Conservation (phyloP, 768 basidiomycete genomes). For the Mycena capillaripes region DNA sequence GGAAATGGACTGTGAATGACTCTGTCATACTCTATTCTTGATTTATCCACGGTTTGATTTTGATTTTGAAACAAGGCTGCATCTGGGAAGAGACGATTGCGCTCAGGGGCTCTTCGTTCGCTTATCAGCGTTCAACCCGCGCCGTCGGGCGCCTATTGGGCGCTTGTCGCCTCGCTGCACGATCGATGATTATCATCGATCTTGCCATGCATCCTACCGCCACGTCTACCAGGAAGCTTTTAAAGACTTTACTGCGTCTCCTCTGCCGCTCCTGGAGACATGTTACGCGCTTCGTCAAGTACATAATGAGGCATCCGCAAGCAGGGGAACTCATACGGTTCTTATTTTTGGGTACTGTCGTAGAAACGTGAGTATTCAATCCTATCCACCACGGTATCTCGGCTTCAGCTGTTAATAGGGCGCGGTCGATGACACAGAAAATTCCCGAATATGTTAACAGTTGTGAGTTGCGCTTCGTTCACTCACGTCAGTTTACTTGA, state of each 20-base stretch:
- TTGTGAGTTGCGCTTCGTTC: not conserved
- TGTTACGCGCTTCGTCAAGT: not conserved
- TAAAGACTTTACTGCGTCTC: slow-evolving; percentile 1
- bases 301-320: slow-evolving; percentile 16
- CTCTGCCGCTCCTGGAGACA: slow-evolving; percentile 1
- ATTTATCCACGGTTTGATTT: too few relatives aligned
- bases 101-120: too few relatives aligned
- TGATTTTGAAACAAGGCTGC: too few relatives aligned
- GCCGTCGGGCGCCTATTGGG: too few relatives aligned
- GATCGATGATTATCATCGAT: too few relatives aligned
- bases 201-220: too few relatives aligned
- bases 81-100: too few relatives aligned
- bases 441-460: slow-evolving; percentile 13
- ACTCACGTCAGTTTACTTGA: not conserved
- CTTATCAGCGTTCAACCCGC: too few relatives aligned
- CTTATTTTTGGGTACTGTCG: slow-evolving; percentile 8
- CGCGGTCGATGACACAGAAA: slow-evolving; percentile 3
- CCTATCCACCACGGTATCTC: not conserved
- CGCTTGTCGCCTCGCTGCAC: too few relatives aligned
- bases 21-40: too few relatives aligned
- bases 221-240: not conserved
- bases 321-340: slow-evolving; percentile 20
- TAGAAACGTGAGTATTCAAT: slow-evolving; percentile 11
- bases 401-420: not conserved
- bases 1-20: too few relatives aligned